A percentile compares a stretch with the other conserved stretches of the same genome.
Conservation (phyloP, 2,329 filamentous ascomycete species). For the Sporothrix dimorphospora region DNA sequence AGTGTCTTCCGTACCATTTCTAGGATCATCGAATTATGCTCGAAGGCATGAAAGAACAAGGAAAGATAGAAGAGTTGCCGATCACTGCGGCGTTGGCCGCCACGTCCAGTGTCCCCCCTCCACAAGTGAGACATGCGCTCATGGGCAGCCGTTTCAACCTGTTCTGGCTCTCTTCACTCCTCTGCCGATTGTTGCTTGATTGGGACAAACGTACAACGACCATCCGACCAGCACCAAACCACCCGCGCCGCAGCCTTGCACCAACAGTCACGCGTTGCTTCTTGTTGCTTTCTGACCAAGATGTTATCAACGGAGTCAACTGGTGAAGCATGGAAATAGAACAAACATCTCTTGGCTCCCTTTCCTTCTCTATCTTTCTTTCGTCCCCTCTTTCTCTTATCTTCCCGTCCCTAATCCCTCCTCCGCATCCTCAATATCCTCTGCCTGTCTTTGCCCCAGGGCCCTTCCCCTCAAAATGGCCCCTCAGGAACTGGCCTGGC, state of each 20-base stretch:
- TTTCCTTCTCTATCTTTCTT: background rate
- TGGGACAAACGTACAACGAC: background rate
- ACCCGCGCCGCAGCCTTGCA: background rate
- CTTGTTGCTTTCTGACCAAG: background rate
- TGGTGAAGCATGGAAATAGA: no score
- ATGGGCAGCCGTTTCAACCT: constrained; percentile 15
- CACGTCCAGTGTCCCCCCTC: background rate
- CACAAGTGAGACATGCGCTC: constrained; percentile 7
- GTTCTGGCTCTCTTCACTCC: background rate
- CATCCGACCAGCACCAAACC: background rate
- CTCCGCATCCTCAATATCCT: constrained; percentile 14
- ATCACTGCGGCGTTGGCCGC: no score
- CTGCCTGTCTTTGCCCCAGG: constrained; percentile 1
- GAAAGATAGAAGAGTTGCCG: no score
- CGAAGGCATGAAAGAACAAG: background rate
- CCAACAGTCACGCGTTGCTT: background rate
- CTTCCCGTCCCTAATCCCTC: background rate
- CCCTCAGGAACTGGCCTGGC: background rate
- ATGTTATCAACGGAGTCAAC: constrained; percentile 4
- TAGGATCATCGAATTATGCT: background rate
- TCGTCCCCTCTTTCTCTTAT: background rate
- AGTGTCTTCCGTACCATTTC: background rate
- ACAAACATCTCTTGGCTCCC: background rate
- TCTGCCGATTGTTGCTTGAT: constrained; percentile 9
- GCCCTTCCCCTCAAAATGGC: constrained; percentile 10